Base-by-base conservation (phyloP, 495 filamentous ascomycete genomes). In the Rhypophila decipiens region DNA sequence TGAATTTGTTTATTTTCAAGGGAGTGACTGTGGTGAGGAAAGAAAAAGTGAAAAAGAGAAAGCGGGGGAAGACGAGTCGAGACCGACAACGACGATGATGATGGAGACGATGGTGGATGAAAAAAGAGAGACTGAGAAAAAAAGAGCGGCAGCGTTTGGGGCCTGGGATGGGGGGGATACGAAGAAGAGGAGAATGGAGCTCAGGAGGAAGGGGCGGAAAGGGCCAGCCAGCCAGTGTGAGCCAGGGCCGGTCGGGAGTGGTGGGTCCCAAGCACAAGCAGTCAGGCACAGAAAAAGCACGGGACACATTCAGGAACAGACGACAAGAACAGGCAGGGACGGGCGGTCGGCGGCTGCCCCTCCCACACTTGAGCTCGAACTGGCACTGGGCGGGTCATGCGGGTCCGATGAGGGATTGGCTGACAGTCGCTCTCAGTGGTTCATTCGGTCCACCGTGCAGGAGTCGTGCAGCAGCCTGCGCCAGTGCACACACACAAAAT, bases 11-110 rank as follows among this genome's bases (percentile, higher is more conserved):
- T 27, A 51, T 58, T 67, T 40, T 49, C 56, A 66, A 69, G 64
- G 50, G 66, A 69, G 61, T 56, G 66, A 69, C 66, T 66, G 57
- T 63, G 63, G 63, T 62, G 59, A 65, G 62, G 58, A 61, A 64
- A 64, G 56, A 50, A 50, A 64, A 61, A 31, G 7, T 31, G 57
- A 51, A 43, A 60, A 48, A 61, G 58, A 54, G 40, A 57, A 46
- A 62, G 58, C 54, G 41, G 55, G 56, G 51, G 60, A 51, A 45
- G 46, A 33, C 48, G 54, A 56, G 57, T 46, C 52, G 57, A 57
- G 53, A 53, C 53, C 45, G 57, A 47, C 52, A 42, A 56, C 53
- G 55, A 57, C 43, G 52, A 57, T 49, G 50, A 55, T 63, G 61
- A 59, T 52, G 58, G 59, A 43, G 59, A 49, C 53, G 58, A 61